These are phyloP conservation scores for Aureobasidium sp. DNA, from an alignment of 2,329 filamentous ascomycete genomes.

Conservation along the genomic window DNA sequence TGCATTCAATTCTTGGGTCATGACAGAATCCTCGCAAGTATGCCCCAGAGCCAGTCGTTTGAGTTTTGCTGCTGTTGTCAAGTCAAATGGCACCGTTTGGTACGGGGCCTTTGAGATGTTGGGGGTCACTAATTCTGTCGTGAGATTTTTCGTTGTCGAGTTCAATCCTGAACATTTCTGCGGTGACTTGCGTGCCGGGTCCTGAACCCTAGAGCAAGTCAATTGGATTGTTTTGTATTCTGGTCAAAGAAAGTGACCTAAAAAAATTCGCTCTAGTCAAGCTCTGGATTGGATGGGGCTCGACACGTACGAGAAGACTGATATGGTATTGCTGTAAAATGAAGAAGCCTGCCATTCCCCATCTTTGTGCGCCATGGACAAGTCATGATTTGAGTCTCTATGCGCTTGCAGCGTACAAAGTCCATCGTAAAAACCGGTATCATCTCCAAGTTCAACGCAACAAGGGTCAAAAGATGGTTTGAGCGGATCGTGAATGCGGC, in stretches of 20 bases:
- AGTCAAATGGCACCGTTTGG: not conserved
- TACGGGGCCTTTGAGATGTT: not conserved
- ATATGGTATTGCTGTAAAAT: not conserved
- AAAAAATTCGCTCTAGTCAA: not conserved
- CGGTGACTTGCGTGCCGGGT: not conserved
- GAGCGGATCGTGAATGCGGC: not conserved
- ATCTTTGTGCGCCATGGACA: not conserved
- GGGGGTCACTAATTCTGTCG: not conserved
- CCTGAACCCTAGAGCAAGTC: slow-evolving; percentile 9
- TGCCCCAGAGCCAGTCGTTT: slow-evolving; percentile 1
- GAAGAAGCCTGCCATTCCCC: slow-evolving; percentile 4
- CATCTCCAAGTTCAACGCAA: slow-evolving; percentile 1
- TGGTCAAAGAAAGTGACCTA: slow-evolving; percentile 11
- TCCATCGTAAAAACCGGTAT: not conserved
- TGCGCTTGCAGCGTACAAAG: not conserved
- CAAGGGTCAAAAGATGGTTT: slow-evolving; percentile 6
- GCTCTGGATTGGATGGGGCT: slow-evolving; percentile 13
- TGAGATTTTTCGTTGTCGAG: not conserved
- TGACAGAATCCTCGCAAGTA: not conserved
- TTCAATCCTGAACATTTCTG: not conserved
- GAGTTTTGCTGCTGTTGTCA: slow-evolving; percentile 1
- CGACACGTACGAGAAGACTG: slow-evolving; percentile 12
- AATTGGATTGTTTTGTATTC: not conserved
- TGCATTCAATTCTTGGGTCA: not conserved
- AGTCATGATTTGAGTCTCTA: not conserved